Evolutionary conservation across 2,329 filamentous ascomycete species (phyloP), one percentile per base, ranked within the genome.

Genomic region (Beauveria rudraprayagi): DNA sequence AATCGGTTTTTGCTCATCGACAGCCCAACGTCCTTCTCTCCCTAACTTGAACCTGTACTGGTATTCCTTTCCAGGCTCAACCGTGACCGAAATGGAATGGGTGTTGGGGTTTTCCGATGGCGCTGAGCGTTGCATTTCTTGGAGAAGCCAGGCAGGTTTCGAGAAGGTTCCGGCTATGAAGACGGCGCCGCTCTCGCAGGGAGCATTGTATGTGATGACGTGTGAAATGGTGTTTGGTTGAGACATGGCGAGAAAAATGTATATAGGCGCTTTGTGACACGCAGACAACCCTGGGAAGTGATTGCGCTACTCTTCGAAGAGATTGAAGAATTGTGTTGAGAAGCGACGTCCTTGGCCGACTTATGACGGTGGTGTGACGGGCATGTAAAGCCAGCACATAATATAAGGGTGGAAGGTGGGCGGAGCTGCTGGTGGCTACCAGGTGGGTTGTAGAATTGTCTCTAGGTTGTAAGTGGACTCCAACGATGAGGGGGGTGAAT

Each of bases 31-130:
- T 65, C 89, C 82, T 53, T 83, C 83, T 22, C 78, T 71, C 10
- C 87, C 88, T 41, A 89, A 76, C 34, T 87, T 82, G 66, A 92
- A 88, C 72, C 91, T 92, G 79, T 91, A 92, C 67, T 89, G 85
- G 65, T 90, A 83, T 61, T 83, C 80, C 52, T 82, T 79, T 24
- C 81, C 82, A 24, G 81, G 76, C 19, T 83, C 76, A 8, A 82
- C 77, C 41, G 78, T 70, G 50, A 90, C 77, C 1, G 78, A 72
- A 62, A 83, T 83, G 48, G 73, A 77, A 69, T 89, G 92, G 14
- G 80, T 69, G 62, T 83, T 76, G n/a, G 80, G 82, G 41, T 80
- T 74, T 4, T 78, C 73, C 10, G 80, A 77, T 34, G 75, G 75
- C 14, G 30, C 26, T 4, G 76, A 76, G 61, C 73, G 77, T 10